These are phyloP conservation scores for Hemerocallis citrina DNA, from an alignment of 106 monocot species.

Conservation along the genomic window DNA sequence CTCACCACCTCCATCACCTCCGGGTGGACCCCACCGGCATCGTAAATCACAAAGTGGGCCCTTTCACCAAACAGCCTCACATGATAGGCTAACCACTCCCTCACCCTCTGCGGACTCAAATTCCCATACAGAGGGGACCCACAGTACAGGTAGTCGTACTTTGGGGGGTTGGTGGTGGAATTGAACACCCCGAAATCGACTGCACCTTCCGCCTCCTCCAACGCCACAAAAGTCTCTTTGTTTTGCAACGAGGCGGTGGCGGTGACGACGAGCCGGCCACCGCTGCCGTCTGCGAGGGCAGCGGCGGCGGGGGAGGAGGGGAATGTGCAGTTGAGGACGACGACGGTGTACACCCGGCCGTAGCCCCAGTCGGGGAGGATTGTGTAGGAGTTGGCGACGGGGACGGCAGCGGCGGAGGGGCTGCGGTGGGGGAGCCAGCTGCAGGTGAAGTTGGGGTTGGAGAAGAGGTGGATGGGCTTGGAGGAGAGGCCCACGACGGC, in stretches of 20 bases:
- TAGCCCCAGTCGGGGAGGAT: constrained; percentile 90
- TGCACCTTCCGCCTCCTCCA: constrained; percentile 33
- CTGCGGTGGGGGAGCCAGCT: constrained; percentile 34
- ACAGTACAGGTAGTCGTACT: constrained; percentile 71
- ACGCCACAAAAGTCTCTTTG: constrained; percentile 30
- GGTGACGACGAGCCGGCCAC: constrained; percentile 39
- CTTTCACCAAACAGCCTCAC: constrained; percentile 36
- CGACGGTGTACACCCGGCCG: constrained; percentile 80
- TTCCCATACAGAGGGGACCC: constrained; percentile 63
- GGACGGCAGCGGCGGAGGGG: constrained; percentile 4
- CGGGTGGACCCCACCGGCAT: constrained; percentile 61
- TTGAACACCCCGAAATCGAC: constrained; percentile 15
- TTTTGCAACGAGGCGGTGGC: constrained; percentile 10
- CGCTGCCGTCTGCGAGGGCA: constrained; percentile 28
- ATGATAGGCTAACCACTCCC: constrained; percentile 83
- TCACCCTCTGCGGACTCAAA: constrained; percentile 54
- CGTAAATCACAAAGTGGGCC: constrained; percentile 66
- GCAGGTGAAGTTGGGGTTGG: constrained; percentile 50
- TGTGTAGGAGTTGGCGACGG: constrained; percentile 14
- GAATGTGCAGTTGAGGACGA: constrained; percentile 79
- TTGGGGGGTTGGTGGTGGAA: constrained; percentile 31
- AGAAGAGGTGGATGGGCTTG: constrained; percentile 66
- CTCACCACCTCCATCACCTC: constrained; percentile 52
- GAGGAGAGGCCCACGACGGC: constrained; percentile 69
- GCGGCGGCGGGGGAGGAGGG: too few relatives aligned